Conservation (phyloP, 169 alveolate species). For the Ichthyophthirius multifiliis region DNA sequence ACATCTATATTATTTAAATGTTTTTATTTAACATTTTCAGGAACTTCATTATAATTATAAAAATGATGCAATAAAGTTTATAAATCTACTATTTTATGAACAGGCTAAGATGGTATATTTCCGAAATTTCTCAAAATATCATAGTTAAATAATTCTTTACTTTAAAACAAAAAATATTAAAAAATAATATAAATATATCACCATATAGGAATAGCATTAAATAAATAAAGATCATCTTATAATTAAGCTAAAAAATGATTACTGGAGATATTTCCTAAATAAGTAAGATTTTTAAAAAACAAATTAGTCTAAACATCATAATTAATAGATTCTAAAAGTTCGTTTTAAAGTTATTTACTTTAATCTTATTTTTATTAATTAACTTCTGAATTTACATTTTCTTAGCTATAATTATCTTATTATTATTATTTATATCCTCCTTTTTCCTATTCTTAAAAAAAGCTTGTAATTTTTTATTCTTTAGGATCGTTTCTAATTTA, state of each 20-base stretch:
- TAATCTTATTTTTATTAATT: background rate
- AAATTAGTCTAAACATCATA: background rate
- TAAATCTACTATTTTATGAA: background rate
- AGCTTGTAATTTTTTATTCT: background rate
- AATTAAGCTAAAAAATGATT: slow-evolving; percentile 2
- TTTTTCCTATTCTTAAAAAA: background rate
- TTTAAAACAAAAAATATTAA: background rate
- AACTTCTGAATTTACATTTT: background rate
- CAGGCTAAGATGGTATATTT: background rate
- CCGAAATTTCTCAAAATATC: background rate
- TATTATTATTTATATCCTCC: background rate
- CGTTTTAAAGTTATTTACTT: background rate
- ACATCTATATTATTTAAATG: background rate
- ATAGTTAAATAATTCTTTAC: background rate
- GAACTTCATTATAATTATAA: background rate
- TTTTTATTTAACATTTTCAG: background rate
- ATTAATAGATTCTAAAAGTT: background rate
- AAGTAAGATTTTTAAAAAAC: background rate
- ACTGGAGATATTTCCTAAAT: slow-evolving; percentile 1
- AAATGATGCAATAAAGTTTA: background rate
- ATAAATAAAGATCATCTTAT: background rate
- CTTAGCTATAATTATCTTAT: background rate
- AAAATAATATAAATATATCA: background rate
- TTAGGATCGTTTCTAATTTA: background rate
- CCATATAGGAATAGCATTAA: slow-evolving; percentile 8